A percentile compares a stretch with the other conserved stretches of the same genome.
Evolutionary conservation across 768 basidiomycete species (phyloP).

Genomic region (Boletus sensibilis): DNA sequence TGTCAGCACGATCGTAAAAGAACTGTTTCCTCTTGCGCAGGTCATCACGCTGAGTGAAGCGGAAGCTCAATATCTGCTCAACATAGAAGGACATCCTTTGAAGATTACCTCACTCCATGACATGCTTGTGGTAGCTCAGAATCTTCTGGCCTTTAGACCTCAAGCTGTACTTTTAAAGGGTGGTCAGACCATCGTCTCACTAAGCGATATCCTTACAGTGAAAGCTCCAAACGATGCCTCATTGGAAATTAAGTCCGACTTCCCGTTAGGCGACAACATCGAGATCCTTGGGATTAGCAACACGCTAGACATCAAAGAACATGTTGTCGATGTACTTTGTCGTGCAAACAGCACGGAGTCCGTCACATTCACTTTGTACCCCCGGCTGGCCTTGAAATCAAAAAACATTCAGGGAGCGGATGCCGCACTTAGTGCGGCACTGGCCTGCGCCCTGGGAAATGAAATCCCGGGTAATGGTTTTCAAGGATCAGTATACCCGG

Average conservation of each 20-base stretch:
- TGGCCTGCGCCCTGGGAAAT: neutral
- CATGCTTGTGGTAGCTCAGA: neutral
- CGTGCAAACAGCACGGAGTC: neutral
- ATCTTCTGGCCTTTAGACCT: neutral
- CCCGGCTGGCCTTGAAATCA: neutral
- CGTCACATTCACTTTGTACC: neutral
- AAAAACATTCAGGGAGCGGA: neutral
- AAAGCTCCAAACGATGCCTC: neutral
- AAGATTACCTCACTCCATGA: neutral
- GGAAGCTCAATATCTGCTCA: neutral
- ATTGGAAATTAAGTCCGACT: neutral
- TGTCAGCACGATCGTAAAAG: neutral
- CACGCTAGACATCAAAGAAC: neutral
- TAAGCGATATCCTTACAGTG: neutral
- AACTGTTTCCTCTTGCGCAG: constrained; percentile 1
- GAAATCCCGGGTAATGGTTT: neutral
- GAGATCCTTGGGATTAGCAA: constrained; percentile 1
- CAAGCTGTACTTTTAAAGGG: constrained; percentile 1
- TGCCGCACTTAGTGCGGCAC: neutral
- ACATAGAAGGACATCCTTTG: neutral
- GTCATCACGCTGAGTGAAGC: neutral
- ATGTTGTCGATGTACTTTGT: constrained; percentile 3
- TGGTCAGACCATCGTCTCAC: neutral
- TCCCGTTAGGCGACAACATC: neutral
- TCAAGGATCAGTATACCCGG: neutral